Conservation (phyloP, 2,329 filamentous ascomycete genomes). For the Knufia fluminis region DNA sequence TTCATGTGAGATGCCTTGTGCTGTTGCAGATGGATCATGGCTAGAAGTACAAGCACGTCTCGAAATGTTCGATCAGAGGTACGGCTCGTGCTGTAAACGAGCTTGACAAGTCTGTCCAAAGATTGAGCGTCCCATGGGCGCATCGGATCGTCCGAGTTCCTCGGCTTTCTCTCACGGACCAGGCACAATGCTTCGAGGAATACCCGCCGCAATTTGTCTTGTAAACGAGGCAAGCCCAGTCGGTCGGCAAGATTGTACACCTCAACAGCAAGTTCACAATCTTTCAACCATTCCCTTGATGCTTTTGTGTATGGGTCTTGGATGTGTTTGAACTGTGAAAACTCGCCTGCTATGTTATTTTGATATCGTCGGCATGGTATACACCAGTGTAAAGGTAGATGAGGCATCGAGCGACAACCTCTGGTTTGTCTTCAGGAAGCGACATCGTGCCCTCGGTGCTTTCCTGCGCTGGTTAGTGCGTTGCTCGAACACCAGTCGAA, state of each 20-base stretch:
- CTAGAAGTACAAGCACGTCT: not conserved
- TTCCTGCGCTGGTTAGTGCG: no score
- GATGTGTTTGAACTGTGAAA: not conserved
- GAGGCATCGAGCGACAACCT: no score
- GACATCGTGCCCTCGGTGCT: no score
- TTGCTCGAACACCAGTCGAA: no score
- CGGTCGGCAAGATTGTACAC: not conserved
- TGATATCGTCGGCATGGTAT: not conserved
- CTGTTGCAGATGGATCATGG: no score
- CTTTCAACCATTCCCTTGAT: not conserved
- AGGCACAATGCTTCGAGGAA: not conserved
- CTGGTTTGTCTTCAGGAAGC: no score
- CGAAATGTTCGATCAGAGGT: not conserved
- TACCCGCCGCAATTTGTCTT: not conserved
- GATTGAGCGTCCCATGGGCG: no score
- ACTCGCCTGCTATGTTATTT: not conserved
- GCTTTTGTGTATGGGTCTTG: not conserved
- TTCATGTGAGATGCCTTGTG: not conserved
- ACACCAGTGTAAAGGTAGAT: no score
- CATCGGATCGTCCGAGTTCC: no score
- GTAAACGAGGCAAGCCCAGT: not conserved
- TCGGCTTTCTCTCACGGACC: no score
- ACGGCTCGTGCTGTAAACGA: not conserved
- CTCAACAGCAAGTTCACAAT: not conserved
- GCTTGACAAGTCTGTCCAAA: constrained; percentile 3